A percentile compares a stretch with the other conserved stretches of the same genome.
phyloP scores from a whole-genome alignment of 371 early-diverging fungal genomes.

The Vairimorpha apis region DNA sequence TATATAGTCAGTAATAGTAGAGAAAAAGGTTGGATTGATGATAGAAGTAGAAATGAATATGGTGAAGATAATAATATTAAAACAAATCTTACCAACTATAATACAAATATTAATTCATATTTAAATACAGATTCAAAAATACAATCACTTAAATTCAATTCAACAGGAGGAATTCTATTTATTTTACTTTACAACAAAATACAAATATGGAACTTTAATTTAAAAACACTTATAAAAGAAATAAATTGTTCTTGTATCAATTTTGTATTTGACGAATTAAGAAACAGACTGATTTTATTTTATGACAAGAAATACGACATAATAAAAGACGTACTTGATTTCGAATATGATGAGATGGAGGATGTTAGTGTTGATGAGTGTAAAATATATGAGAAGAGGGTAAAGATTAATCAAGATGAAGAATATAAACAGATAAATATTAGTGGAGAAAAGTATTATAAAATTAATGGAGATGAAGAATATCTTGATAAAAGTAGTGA shows the following conservation, averaged over 20 bases:
- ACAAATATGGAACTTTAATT: slow-evolving; percentile 33
- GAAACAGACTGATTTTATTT: slow-evolving; percentile 32
- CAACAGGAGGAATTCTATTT: slow-evolving; percentile 43
- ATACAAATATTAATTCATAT: slow-evolving; percentile 21
- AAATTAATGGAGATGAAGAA: too few species aligned
- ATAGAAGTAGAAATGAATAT: slow-evolving; percentile 32
- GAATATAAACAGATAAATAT: neutral
- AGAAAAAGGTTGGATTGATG: slow-evolving; percentile 34
- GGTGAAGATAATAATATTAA: too few species aligned
- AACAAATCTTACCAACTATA: too few species aligned
- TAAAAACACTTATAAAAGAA: slow-evolving; percentile 10
- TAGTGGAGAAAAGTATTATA: neutral
- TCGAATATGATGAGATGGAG: slow-evolving; percentile 10
- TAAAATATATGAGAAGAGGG: slow-evolving; percentile 25
- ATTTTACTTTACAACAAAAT: slow-evolving; percentile 13
- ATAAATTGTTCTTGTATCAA: slow-evolving; percentile 1
- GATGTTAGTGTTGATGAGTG: slow-evolving; percentile 18
- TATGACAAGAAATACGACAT: slow-evolving; percentile 5
- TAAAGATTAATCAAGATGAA: slow-evolving; percentile 16
- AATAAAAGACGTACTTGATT: slow-evolving; percentile 19
- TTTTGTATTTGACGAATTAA: slow-evolving; percentile 37
- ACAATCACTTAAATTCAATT: slow-evolving; percentile 18
- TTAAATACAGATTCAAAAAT: slow-evolving; percentile 12
- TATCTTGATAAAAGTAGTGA: neutral
- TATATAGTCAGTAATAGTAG: slow-evolving; percentile 34